A percentile compares a stretch with the other conserved stretches of the same genome.
Conservation (phyloP, 345 rosid genomes). For the Sonneratia caseolaris region DNA sequence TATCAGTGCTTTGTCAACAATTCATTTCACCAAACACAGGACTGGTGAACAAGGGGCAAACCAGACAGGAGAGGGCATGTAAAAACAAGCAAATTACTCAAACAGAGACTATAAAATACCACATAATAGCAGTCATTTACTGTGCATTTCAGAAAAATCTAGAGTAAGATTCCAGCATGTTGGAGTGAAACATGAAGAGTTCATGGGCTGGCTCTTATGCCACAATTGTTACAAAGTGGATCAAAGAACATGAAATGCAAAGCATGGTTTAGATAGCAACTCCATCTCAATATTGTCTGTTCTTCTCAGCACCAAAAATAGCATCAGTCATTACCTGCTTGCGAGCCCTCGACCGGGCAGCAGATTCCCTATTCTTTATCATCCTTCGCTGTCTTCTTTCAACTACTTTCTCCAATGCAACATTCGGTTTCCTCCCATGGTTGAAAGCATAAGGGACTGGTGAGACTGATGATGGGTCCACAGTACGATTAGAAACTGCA, state of each 20-base stretch:
- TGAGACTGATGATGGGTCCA: constrained; percentile 54
- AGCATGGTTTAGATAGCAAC: background rate
- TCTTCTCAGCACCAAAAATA: background rate
- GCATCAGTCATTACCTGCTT: constrained; percentile 54
- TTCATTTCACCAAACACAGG: background rate
- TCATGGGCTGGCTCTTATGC: background rate
- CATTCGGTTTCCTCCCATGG: constrained; percentile 61
- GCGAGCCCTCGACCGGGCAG: constrained; percentile 95
- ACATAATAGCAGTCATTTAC: background rate
- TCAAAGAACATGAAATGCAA: background rate
- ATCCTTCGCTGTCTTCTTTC: constrained; percentile 96
- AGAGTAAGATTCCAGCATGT: background rate
- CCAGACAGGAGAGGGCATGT: background rate
- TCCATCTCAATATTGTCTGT: background rate
- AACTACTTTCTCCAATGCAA: constrained; percentile 71
- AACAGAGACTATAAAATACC: background rate
- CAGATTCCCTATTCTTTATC: constrained; percentile 97
- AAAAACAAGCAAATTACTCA: background rate
- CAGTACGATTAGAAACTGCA: constrained; percentile 41
- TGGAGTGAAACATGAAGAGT: background rate
- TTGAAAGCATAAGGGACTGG: constrained; percentile 69
- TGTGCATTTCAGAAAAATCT: background rate
- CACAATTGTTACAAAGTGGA: background rate
- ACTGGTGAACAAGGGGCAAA: background rate
- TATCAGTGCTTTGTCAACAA: background rate